These are phyloP conservation scores for Aeschynomene evenia DNA, from an alignment of 306 rosid genomes.

Conservation along the genomic window DNA sequence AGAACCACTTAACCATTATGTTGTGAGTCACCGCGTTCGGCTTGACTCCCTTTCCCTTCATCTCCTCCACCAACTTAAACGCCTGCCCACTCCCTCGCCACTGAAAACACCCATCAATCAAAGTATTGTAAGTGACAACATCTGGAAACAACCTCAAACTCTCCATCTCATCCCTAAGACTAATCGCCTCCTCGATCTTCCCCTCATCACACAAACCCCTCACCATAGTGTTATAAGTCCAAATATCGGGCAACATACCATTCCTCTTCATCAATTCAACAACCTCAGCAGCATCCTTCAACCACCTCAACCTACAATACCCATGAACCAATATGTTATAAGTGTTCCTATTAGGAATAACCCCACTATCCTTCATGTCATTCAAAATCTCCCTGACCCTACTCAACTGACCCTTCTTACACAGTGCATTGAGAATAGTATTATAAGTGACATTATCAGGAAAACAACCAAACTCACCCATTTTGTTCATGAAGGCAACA, in stretches of 20 bases:
- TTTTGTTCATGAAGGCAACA: slow-evolving; percentile 39
- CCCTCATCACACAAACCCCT: slow-evolving; percentile 71
- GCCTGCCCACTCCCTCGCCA: slow-evolving; percentile 46
- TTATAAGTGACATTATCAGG: slow-evolving; percentile 80
- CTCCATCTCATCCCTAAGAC: slow-evolving; percentile 72
- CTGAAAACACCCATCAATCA: slow-evolving; percentile 68
- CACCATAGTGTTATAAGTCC: slow-evolving; percentile 80
- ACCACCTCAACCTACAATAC: slow-evolving; percentile 71
- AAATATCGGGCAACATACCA: slow-evolving; percentile 56
- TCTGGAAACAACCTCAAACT: slow-evolving; percentile 57
- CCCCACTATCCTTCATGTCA: slow-evolving; percentile 59
- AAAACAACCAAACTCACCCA: slow-evolving; percentile 53
- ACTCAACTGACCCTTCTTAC: slow-evolving; percentile 53
- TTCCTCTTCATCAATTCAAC: slow-evolving; percentile 62
- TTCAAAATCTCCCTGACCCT: slow-evolving; percentile 61
- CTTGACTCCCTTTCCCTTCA: slow-evolving; percentile 59
- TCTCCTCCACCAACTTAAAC: slow-evolving; percentile 54
- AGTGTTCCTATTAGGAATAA: slow-evolving; percentile 57
- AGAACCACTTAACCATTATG: slow-evolving; percentile 77
- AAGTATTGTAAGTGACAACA: slow-evolving; percentile 81
- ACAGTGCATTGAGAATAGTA: slow-evolving; percentile 60
- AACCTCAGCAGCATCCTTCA: slow-evolving; percentile 71
- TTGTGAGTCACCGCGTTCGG: slow-evolving; percentile 66
- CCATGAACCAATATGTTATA: slow-evolving; percentile 79
- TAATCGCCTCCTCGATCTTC: slow-evolving; percentile 65